Base-by-base conservation (phyloP, 2,329 filamentous ascomycete species). In the Microdochium nivale region DNA sequence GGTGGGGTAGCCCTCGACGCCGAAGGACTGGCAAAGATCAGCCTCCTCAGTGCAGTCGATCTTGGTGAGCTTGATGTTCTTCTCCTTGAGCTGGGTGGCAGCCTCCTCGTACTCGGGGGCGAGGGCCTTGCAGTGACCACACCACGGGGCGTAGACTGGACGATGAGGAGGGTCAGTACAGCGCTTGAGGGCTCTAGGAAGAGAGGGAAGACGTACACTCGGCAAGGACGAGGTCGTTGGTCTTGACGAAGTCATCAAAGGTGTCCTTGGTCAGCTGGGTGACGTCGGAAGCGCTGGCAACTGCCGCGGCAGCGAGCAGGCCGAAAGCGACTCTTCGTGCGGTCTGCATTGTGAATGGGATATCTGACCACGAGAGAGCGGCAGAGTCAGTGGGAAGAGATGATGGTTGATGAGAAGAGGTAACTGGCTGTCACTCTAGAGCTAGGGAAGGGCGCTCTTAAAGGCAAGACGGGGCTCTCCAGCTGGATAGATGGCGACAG, bases 101-200 rank as follows among this genome's bases (percentile, higher is more conserved):
- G 89, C 88, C 70, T 88, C 83, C 76, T 95, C 89, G 72, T 94
- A 95, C 74, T 94, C 88, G 67, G 88, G 88, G 56, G 88, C 94
- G 60, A 99, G 88, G 55, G 92, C 92, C 80, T 99, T 97, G 87
- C 92, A 97, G 81, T 97, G 92, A 59, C 91, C 92, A 63, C 88
- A 95, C 91, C 92, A 95, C 62, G 92, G 91, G 60, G 92, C 92
- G 70, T 89, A 96, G 83, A 96, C 87, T 90, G 56, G 19, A 24
- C 7, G 51, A 51, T 46, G 25, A 51, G 3, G 37, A 40, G 46
- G 47, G 65, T 79, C 65, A 79, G 71, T 53, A 47, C 53, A 33
- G 3, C 23, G 43, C 9, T 23, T 25, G 4, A 7, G 13, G 30
- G 14, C 13, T 35, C 51, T 13, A 16, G 30, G 47, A 40, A 24